phyloP scores from a whole-genome alignment of 495 filamentous ascomycete genomes.

The Ramalina intermedia region DNA sequence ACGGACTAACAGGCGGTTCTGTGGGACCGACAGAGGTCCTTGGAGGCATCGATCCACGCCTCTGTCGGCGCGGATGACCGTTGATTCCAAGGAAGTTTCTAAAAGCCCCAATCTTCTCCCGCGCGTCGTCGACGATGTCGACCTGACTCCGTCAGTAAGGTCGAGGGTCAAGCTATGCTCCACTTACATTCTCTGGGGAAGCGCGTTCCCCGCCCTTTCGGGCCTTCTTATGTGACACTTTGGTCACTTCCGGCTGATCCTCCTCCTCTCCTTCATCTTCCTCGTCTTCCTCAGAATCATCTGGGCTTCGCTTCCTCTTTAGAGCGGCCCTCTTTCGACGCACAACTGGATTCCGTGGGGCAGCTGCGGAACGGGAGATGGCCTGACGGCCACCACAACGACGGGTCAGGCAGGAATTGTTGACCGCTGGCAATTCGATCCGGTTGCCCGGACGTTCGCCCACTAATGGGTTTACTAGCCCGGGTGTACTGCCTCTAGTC shows the following conservation, averaged over 20 bases:
- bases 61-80: too few species aligned
- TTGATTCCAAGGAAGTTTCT: too few species aligned
- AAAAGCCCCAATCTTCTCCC: too few species aligned
- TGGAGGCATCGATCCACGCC: too few species aligned
- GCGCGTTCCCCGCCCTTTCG: not conserved
- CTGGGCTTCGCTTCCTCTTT: not conserved
- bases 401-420: not conserved
- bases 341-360: not conserved
- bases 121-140: too few species aligned
- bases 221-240: not conserved
- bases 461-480: slow-evolving; percentile 12
- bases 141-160: too few species aligned
- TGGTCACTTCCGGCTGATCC: not conserved
- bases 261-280: not conserved
- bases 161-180: too few species aligned
- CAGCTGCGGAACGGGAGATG: not conserved
- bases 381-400: not conserved
- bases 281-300: not conserved
- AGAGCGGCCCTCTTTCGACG: not conserved
- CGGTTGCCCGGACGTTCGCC: slow-evolving; percentile 6
- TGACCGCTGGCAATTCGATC: not conserved
- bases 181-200: too few species aligned
- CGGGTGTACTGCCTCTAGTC: slow-evolving; percentile 21
- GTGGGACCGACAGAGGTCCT: too few species aligned
- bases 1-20: too few species aligned